Evolutionary conservation across 2,329 filamentous ascomycete genomes (phyloP).

Genomic region (Acephala macrosclerotiorum): DNA sequence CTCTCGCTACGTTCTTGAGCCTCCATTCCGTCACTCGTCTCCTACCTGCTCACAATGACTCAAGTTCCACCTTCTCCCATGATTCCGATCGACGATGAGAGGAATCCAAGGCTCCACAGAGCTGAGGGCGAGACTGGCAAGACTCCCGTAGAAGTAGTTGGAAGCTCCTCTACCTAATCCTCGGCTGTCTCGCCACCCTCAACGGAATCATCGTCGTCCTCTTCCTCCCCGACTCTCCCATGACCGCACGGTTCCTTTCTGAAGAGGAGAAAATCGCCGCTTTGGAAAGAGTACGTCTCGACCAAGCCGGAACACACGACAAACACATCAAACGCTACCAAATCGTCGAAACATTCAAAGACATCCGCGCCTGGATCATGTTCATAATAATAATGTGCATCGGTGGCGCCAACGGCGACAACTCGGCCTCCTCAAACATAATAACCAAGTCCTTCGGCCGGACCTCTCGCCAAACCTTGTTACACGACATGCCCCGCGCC

Average conservation of each 20-base stretch:
- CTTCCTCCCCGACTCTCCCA: constrained; percentile 2
- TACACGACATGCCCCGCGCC: not conserved
- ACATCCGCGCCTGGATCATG: constrained; percentile 7
- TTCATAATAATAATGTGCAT: constrained; percentile 9
- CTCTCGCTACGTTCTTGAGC: not conserved
- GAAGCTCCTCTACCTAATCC: constrained; percentile 5
- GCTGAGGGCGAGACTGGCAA: not conserved
- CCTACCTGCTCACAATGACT: not conserved
- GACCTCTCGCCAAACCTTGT: not conserved
- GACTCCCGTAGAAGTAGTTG: not conserved
- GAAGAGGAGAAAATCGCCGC: constrained; percentile 2
- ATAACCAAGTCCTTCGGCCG: constrained; percentile 5
- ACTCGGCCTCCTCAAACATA: constrained; percentile 4
- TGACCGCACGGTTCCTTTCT: not conserved
- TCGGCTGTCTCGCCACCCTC: not conserved
- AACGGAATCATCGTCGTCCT: not conserved
- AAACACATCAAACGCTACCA: constrained; percentile 8
- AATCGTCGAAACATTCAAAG: constrained; percentile 1
- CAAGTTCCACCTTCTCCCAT: not conserved
- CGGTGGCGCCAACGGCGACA: not conserved
- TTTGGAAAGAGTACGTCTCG: not conserved
- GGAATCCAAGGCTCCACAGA: not conserved
- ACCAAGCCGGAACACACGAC: constrained; percentile 4
- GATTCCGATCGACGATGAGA: not conserved
- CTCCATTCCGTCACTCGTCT: not conserved